phyloP scores from a whole-genome alignment of 202 grass and related monocot species.

The Carex sylvatica region DNA sequence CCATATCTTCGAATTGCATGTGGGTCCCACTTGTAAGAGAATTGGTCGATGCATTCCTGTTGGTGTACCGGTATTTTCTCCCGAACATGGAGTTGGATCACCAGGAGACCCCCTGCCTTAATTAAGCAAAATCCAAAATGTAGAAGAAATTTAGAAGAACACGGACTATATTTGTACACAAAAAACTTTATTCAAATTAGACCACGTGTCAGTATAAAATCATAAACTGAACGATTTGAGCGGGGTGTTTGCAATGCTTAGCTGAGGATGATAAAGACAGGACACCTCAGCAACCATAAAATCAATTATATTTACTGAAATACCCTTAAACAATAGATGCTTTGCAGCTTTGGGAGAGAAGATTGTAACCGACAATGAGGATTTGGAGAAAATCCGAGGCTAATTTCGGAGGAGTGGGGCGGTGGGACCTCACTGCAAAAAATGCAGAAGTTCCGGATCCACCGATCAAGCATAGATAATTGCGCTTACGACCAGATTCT shows the following conservation, averaged over 20 bases:
- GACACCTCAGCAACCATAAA: not conserved
- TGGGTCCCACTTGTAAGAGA: not conserved
- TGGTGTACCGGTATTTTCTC: not conserved
- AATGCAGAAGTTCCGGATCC: not conserved
- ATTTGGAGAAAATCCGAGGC: not conserved
- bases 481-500: not conserved
- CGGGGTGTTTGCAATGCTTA: not conserved
- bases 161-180: not conserved
- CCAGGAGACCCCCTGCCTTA: conserved; percentile 3
- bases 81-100: not conserved
- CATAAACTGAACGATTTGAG: not conserved
- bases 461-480: not conserved
- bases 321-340: not conserved
- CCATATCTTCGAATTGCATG: not conserved
- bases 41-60: not conserved
- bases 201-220: not conserved
- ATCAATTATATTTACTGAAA: not conserved
- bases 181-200: not conserved
- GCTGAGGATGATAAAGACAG: not conserved
- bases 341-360: not conserved
- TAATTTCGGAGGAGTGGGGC: not conserved
- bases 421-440: not conserved
- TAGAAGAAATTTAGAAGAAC: not conserved
- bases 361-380: not conserved
- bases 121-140: conserved; percentile 16